Base-by-base conservation (phyloP, 1,284 basidiomycete species). In the Fomitopsis pinicola region DNA sequence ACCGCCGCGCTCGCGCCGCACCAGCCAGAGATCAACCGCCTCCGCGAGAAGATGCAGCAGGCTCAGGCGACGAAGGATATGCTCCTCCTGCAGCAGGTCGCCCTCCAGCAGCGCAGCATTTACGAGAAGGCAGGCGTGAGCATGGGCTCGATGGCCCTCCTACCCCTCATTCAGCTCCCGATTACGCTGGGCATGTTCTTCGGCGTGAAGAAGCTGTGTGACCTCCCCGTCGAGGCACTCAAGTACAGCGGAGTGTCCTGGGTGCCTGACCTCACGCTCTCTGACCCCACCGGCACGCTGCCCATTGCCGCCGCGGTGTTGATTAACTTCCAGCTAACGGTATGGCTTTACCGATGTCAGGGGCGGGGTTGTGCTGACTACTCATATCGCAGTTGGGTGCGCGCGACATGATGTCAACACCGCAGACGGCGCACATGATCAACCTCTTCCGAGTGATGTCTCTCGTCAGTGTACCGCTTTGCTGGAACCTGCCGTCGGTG, bases 171-270 rank as follows among this genome's bases (percentile, higher is more conserved):
- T 3, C 94, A 97, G 72, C 76, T 95, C 46, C 88, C 94, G 0
- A 79, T 95, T 54, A 91, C 93, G 64, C 77, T 98, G 55, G 87
- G 89, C 33, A 81, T 95, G 78, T 99, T 98, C 82, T 89, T 95
- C 66, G 94, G 87, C 15, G 74, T 98, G 54, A 85, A 87, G 72
- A 78, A 78, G 42, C 82, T 98, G 77, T 90, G 89, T 61, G 78
- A 81, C 55, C 74, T 88, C 28, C 92, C 91, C 0, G 71, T 97
- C 35, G 80, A 82, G 50, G 90, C 91, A 72, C 76, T 98, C 67
- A 82, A 85, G 66, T 78, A 86, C 64, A 95, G 94, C 62, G 95
- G 96, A 0, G 75, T 95, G 17, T 79, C 75, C 48, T 89, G 89
- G 80, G 76, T 97, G 42, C 85, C 85, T 0, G 91, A 98, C 73